Evolutionary conservation across 495 filamentous ascomycete genomes (phyloP), one percentile per base, ranked within the genome.

Genomic region (Neurospora sp.): DNA sequence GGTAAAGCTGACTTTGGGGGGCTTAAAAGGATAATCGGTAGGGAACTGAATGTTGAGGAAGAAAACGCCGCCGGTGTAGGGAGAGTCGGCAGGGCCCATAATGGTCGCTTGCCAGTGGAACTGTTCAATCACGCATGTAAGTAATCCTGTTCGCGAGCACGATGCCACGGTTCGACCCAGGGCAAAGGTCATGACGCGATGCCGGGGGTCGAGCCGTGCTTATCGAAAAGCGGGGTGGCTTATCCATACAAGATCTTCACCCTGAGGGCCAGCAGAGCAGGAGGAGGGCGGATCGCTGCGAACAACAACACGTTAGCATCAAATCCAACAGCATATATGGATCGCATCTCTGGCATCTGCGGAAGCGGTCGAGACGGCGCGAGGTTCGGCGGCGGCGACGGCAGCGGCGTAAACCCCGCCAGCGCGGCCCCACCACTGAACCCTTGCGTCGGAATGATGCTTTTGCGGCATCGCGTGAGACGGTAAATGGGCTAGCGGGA

Each of bases 31-130:
- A 84, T 99, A 99, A 87, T 99, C 96, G 86, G 96, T 99, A 75
- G 96, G 96, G 89, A 99, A 99, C 85, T 97, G 93, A 79, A 99
- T 99, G 73, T 91, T 89, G 70, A 99, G 87, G 90, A 99, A 99
- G 89, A 99, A 99, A 75, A 99, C 95, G 77, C 96, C 96, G 78
- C 94, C 92, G 20, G 93, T 92, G 87, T 98, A 99, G 82, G 96
- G 96, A 73, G 93, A 96, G 84, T 99, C 96, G 82, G 90, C 95
- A 81, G 96, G 96, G 85, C 96, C 96, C 96, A 99, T 99, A 81
- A 99, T 99, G 22, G 96, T 99, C 73, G 96, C 96, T 89, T 99
- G 96, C 96, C 96, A 99, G 90, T 98, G 96, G 81, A 99, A 99
- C 96, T 99, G 80, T 77, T 75, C 10, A 72, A 14, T 75, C 35